Evolutionary conservation across 1,284 basidiomycete genomes (phyloP), one percentile per base, ranked within the genome.

Genomic region (Bondarzewia mesenterica): DNA sequence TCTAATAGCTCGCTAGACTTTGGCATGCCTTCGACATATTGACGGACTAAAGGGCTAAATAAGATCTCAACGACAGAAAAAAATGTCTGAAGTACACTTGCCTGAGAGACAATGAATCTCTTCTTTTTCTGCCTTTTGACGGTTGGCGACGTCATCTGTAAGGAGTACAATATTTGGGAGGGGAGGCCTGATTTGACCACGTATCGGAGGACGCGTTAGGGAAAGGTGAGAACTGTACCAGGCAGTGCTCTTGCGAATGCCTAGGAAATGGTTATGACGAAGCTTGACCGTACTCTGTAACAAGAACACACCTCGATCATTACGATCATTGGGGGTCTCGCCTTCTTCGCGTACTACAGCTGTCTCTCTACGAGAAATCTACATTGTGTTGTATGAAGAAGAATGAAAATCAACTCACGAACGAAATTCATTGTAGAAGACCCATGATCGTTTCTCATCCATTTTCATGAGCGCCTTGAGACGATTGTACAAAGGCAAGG

Each of bases 361-460:
- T 0, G 90, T 92, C 60, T 90, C 85, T 38, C 88, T 90, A 8
- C n/a, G 8, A 32, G 16, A 18, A n/a, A n/a, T n/a, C n/a, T n/a
- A n/a, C n/a, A n/a, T n/a, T n/a, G n/a, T n/a, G n/a, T n/a, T n/a
- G 38, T 44, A 20, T 32, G 38, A 35, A 36, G 44, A 45, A 40
- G 29, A 52, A 53, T 53, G 7, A 32, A 12, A n/a, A 32, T 32
- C 4, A 3, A 7, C 74, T 66, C 58, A 85, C 89, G 81, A 82
- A 58, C 85, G 66, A 63, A 86, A 93, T 63, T 96, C 93, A 60
- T 96, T 95, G 68, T 93, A 94, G 65, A 93, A 96, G 2, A 93
- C 77, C 83, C 86, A 94, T 5, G 87, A 74, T 21, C 68, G 71
- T 59, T 91, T 86, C 53, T 90, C 89, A 48, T 95, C 93, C 55